phyloP scores from a whole-genome alignment of 106 monocot species.

The Ottelia alismoides region DNA sequence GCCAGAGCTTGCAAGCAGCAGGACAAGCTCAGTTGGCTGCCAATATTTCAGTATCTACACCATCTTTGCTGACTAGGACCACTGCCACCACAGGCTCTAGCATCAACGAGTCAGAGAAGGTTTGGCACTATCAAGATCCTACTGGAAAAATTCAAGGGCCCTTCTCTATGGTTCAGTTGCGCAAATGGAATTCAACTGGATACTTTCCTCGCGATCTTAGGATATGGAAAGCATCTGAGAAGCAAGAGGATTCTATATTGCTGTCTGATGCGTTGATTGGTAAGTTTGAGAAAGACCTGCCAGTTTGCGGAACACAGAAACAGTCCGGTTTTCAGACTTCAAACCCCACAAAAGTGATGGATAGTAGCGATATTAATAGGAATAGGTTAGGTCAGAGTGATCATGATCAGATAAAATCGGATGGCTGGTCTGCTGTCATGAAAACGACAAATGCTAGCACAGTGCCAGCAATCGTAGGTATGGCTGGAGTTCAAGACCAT shows the following conservation, averaged over 20 bases:
- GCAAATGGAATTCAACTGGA: slow-evolving; percentile 29
- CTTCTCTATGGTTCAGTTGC: slow-evolving; percentile 24
- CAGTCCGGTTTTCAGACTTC: too few species aligned
- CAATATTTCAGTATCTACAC: too few species aligned
- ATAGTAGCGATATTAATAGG: too few species aligned
- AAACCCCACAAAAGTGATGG: too few species aligned
- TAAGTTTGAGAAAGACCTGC: slow-evolving; percentile 9
- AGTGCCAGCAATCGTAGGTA: too few species aligned
- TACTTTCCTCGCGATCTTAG: slow-evolving; percentile 17
- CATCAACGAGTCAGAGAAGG: slow-evolving; percentile 19
- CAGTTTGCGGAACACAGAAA: too few species aligned
- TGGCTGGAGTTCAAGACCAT: too few species aligned
- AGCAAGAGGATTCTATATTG: slow-evolving; percentile 21
- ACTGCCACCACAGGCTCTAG: not conserved
- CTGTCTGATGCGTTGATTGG: slow-evolving; percentile 25
- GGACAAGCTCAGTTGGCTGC: slow-evolving; percentile 1
- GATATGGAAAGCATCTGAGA: slow-evolving; percentile 21
- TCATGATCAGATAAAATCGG: too few species aligned
- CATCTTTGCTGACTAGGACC: not conserved
- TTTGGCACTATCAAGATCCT: slow-evolving; percentile 27
- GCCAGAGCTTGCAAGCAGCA: too few species aligned
- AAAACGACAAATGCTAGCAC: too few species aligned
- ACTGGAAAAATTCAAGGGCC: slow-evolving; percentile 25
- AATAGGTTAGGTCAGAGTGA: too few species aligned
- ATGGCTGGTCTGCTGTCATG: too few species aligned